phyloP scores from a whole-genome alignment of 306 rosid species.

The Geum urbanum region DNA sequence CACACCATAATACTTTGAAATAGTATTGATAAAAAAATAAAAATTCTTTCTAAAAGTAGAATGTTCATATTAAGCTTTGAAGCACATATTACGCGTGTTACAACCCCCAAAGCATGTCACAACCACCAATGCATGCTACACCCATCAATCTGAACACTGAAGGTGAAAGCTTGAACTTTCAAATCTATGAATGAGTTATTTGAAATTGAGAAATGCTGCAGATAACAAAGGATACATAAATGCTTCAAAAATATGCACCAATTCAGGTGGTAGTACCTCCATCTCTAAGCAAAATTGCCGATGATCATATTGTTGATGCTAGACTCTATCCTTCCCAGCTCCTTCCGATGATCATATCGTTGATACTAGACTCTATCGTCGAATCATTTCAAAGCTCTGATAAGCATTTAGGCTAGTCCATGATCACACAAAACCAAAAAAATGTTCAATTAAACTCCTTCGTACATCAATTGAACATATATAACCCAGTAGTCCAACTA shows the following conservation, averaged over 20 bases:
- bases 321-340: slow-evolving; percentile 5
- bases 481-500: slow-evolving; percentile 1
- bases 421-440: too few species aligned
- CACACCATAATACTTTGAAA: not conserved
- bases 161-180: not conserved
- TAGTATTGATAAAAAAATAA: not conserved
- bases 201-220: not conserved
- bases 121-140: not conserved
- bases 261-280: slow-evolving; percentile 8
- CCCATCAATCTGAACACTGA: not conserved
- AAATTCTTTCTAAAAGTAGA: not conserved
- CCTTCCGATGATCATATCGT: not conserved
- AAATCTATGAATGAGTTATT: not conserved
- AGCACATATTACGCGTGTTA: not conserved
- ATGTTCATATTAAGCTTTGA: not conserved
- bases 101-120: slow-evolving; percentile 3
- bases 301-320: slow-evolving; percentile 15
- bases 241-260: not conserved
- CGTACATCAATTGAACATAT: not conserved
- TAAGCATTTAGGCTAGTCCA: not conserved
- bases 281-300: not conserved
- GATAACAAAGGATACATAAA: not conserved
- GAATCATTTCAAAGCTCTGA: not conserved
- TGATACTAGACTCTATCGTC: not conserved
- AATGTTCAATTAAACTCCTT: too few species aligned